Conservation (phyloP, 2,329 filamentous ascomycete genomes). For the Zasmidium citrigriseum region DNA sequence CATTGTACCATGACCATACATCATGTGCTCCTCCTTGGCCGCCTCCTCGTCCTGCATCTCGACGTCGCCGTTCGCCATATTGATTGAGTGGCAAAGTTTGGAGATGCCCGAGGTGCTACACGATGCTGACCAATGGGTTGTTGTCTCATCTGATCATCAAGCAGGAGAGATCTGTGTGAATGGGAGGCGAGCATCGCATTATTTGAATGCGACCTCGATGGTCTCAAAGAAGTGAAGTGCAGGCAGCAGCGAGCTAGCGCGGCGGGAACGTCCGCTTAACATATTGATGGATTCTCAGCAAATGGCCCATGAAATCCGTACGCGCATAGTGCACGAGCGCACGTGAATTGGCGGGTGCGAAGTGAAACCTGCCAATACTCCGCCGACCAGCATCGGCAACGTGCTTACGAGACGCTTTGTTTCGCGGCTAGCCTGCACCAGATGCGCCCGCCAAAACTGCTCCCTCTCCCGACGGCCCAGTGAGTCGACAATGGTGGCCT, state of each 20-base stretch:
- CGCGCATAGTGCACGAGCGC: neutral
- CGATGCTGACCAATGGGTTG: too few relatives aligned
- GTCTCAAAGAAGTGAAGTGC: too few relatives aligned
- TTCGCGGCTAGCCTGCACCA: neutral
- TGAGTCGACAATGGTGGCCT: constrained; percentile 2
- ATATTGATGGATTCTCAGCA: too few relatives aligned
- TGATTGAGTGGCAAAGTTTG: too few relatives aligned
- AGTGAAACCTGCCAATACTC: neutral
- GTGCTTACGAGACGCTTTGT: constrained; percentile 3
- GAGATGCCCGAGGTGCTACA: too few relatives aligned
- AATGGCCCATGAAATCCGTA: too few relatives aligned
- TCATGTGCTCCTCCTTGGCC: constrained; percentile 48
- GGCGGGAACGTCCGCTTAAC: too few relatives aligned
- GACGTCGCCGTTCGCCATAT: constrained; percentile 32
- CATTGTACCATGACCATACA: constrained; percentile 49
- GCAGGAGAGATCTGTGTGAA: too few relatives aligned
- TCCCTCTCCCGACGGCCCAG: neutral
- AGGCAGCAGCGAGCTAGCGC: too few relatives aligned
- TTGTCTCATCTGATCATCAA: too few relatives aligned
- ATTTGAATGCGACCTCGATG: too few relatives aligned
- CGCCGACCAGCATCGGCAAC: neutral
- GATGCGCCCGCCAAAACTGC: neutral
- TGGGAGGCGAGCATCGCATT: too few relatives aligned
- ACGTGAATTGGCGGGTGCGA: neutral
- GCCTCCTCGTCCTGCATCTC: constrained; percentile 46